Evolutionary conservation across 2,329 filamentous ascomycete species (phyloP).

Genomic region (Pseudofabraea citricarpa): DNA sequence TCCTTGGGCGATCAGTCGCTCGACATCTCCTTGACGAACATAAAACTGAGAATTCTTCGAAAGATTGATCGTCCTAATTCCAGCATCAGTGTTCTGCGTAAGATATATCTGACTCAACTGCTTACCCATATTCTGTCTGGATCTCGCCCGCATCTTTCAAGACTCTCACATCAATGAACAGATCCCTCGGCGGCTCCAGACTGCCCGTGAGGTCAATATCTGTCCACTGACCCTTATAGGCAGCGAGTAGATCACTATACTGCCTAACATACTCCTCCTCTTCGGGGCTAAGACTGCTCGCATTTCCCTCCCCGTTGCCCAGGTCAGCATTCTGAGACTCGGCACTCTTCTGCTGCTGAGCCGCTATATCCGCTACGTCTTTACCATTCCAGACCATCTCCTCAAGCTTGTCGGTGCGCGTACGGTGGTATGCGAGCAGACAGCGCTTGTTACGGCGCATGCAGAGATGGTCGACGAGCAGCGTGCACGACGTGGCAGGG

Average conservation of each 20-base stretch:
- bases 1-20: constrained; percentile 87
- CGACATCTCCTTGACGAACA: constrained; percentile 91
- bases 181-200: constrained; percentile 85
- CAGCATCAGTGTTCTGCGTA: not conserved
- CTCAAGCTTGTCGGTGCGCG: constrained; percentile 85
- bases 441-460: constrained; percentile 97
- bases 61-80: constrained; percentile 76
- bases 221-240: constrained; percentile 97
- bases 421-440: constrained; percentile 87
- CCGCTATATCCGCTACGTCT: constrained; percentile 70
- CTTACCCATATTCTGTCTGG: constrained; percentile 96
- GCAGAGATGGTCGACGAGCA: constrained; percentile 89
- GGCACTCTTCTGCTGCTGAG: constrained; percentile 43
- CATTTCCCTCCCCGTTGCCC: constrained; percentile 44
- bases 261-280: constrained; percentile 94
- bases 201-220: constrained; percentile 94
- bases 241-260: constrained; percentile 88
- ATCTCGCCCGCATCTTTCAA: constrained; percentile 97
- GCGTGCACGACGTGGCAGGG: constrained; percentile 77
- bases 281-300: constrained; percentile 84
- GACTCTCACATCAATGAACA: constrained; percentile 96
- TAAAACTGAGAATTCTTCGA: constrained; percentile 99
- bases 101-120: constrained; percentile 13
- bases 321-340: constrained; percentile 27
- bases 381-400: constrained; percentile 88